These are phyloP conservation scores for Primulina tabacum DNA, from an alignment of 257 asterid species.

Conservation along the genomic window DNA sequence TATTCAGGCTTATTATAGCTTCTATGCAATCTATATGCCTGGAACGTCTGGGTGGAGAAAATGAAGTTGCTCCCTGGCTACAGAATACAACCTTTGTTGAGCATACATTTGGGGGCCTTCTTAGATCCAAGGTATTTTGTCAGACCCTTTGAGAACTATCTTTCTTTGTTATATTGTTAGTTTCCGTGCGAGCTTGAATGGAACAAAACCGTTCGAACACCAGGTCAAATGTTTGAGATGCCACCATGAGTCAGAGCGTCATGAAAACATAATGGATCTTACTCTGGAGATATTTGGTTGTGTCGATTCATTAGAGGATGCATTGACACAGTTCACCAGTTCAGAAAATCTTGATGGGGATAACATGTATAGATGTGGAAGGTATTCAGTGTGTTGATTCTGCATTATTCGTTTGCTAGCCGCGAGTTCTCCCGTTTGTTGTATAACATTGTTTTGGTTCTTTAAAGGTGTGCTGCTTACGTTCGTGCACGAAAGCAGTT, in stretches of 20 bases:
- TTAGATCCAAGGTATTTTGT: constrained; percentile 67
- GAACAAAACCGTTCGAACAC: constrained; percentile 14
- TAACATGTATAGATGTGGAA: constrained; percentile 80
- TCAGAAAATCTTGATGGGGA: constrained; percentile 89
- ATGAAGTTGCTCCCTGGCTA: constrained; percentile 54
- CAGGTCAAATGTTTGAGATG: constrained; percentile 84
- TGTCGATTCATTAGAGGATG: constrained; percentile 81
- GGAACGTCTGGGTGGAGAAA: constrained; percentile 83
- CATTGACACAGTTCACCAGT: constrained; percentile 76
- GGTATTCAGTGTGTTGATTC: constrained; percentile 33
- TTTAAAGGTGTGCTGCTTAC: constrained; percentile 61
- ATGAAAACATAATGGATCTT: constrained; percentile 80
- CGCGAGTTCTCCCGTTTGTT: constrained; percentile 1
- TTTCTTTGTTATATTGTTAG: not conserved
- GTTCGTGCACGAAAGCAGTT: constrained; percentile 77
- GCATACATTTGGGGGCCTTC: constrained; percentile 76
- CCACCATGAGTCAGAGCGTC: constrained; percentile 66
- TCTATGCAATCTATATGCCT: constrained; percentile 87
- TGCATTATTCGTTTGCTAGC: not conserved
- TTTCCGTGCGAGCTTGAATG: not conserved
- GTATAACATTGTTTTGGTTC: constrained; percentile 18
- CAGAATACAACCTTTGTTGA: constrained; percentile 86
- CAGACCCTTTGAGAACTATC: not conserved
- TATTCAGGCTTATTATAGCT: constrained; percentile 73
- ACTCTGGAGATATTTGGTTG: constrained; percentile 79